Evolutionary conservation across 2,329 filamentous ascomycete species (phyloP).

Genomic region (Talaromyces sp.): DNA sequence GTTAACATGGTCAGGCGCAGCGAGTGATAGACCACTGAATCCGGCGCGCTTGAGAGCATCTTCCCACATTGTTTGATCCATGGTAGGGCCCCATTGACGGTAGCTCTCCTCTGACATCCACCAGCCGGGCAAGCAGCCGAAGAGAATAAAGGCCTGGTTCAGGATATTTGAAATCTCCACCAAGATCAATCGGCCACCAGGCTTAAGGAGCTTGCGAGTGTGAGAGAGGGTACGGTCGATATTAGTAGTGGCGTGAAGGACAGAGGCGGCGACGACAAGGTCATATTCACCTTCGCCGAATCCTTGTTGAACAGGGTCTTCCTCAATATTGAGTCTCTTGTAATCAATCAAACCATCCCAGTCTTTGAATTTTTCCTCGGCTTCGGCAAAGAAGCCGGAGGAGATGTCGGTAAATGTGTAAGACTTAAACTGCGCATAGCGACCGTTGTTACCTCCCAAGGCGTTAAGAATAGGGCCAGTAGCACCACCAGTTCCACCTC

Average conservation of each 20-base stretch:
- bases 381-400: conserved; percentile 3
- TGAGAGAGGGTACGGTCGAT: conserved; percentile 19
- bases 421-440: neutral
- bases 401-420: conserved; percentile 23
- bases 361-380: conserved; percentile 3
- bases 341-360: conserved; percentile 16
- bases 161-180: conserved; percentile 31
- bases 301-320: conserved; percentile 23
- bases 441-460: neutral
- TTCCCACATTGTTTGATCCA: neutral
- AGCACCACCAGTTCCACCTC: conserved; percentile 8
- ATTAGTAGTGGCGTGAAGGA: conserved; percentile 26
- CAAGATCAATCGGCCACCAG: conserved; percentile 42
- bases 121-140: conserved; percentile 34
- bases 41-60: neutral
- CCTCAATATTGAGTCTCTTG: conserved; percentile 22
- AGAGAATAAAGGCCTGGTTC: conserved; percentile 14
- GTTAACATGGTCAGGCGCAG: neutral
- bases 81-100: conserved; percentile 14
- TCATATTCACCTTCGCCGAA: conserved; percentile 24
- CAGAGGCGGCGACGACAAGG: conserved; percentile 28
- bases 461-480: neutral
- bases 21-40: neutral
- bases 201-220: conserved; percentile 22
- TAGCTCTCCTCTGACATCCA: conserved; percentile 22